These are phyloP conservation scores for Tulasnella sp. DNA, from an alignment of 768 basidiomycete genomes.

Conservation along the genomic window DNA sequence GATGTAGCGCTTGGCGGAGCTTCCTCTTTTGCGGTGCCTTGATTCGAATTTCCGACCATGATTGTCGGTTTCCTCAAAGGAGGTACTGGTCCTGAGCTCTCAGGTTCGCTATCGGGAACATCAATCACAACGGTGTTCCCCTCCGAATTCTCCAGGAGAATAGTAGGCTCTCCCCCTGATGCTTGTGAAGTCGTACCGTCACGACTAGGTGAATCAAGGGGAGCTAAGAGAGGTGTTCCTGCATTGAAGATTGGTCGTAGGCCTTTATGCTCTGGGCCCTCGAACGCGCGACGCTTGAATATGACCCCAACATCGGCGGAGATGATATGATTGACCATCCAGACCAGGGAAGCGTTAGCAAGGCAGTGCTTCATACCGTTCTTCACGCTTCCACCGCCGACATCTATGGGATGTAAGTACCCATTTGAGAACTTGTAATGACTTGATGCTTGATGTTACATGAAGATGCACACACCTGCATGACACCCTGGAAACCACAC, in stretches of 20 bases:
- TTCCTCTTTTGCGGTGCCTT: neutral
- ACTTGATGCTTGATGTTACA: too few species aligned
- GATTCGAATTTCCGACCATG: neutral
- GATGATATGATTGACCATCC: constrained; percentile 33
- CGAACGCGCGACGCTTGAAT: constrained; percentile 40
- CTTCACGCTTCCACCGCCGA: constrained; percentile 27
- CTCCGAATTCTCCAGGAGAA: neutral
- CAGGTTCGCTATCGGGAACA: neutral
- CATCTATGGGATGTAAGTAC: constrained; percentile 11
- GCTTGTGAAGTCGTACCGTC: neutral
- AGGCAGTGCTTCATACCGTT: constrained; percentile 13
- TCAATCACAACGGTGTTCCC: neutral
- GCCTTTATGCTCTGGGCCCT: neutral
- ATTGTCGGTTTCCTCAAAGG: neutral
- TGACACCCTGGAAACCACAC: constrained; percentile 61
- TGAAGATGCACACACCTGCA: constrained; percentile 12
- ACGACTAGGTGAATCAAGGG: neutral
- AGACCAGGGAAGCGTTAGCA: constrained; percentile 28
- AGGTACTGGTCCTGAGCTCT: neutral
- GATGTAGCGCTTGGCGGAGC: neutral
- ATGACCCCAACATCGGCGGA: constrained; percentile 53
- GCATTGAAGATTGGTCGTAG: neutral
- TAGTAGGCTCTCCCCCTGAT: neutral
- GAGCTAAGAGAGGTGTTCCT: neutral
- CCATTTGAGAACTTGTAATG: too few species aligned